Base-by-base conservation (phyloP, 2,329 filamentous ascomycete species). In the Ceratocystiopsis sp. region DNA sequence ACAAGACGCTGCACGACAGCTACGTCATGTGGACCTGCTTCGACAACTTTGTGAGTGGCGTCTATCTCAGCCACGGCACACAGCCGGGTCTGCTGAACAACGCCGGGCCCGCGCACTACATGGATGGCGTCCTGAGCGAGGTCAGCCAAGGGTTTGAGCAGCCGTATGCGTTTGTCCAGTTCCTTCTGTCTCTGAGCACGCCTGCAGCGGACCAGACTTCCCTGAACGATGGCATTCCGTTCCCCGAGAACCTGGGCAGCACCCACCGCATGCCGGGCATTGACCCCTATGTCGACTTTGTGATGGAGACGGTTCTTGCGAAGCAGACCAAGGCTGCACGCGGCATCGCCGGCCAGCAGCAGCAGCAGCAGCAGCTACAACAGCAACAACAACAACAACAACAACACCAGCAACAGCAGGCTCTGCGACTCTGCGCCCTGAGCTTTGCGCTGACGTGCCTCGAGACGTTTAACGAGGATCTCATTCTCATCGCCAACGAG, bases 241-340 rank as follows among this genome's bases (percentile, higher is more conserved):
- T 95, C 54, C 84, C 89, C 0, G 87, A 95, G 58, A 78, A 73
- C 36, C 68, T 98, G 10, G 87, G 89, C 5, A 75, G 78, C 15
- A 71, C 76, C 12, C 82, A 80, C 52, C 78, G 91, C 42, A 66
- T 66, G 52, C 77, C 86, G 14, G 91, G 93, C 2, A 85, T 98
- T 47, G 87, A 94, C 47, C 77, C 83, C 2, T 98, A 95, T 53
- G 70, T 96, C 45, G 93, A 99, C 60, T 95, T 91, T 57, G 78
- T 86, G 17, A 63, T 96, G 49, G 85, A 84, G 15, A 73, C 80
- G 44, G 75, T 93, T 15, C 82, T 93, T 53, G 75, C 73, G 15
- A 68, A 73, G 41, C 80, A 75, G 48, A 66, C 74, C 12, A 71
- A 42, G 19, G 25, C 2, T 9, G 25, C 25, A 29, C 25, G 25